Evolutionary conservation across 441 rosid species (phyloP), one percentile per base, ranked within the genome.

Genomic region (Heliophila coronopifolia): DNA sequence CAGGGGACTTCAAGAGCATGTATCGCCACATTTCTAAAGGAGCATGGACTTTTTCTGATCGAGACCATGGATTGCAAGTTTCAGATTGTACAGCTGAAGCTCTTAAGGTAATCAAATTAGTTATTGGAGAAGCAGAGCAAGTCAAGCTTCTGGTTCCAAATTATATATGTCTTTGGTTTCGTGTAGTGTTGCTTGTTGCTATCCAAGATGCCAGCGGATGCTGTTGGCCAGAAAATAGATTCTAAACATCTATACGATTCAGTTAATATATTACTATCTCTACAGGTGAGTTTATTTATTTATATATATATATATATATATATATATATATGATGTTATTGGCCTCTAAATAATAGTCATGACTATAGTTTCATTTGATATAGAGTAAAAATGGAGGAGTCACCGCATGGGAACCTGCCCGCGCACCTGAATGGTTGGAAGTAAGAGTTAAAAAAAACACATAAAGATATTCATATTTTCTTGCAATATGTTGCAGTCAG

Each of bases 1-100:
- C 79, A 0, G 81, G 76, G 8, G 61, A 80, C 52, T 80, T 69
- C 45, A 45, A 65, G 17, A 55, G 69, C 46, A 81, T 81, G 88
- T 78, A 78, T 11, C 59, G 84, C 28, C 82, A 78, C 19, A 76
- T 37, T 9, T 72, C 75, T 3, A 76, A 78, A 71, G 88, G 84
- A 11, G 67, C 74, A 9, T 78, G 82, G 82, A 73, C 86, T 31
- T 73, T 80, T 7, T 69, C 83, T 2, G 66, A 49, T 30, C 79
- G 70, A 67, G 86, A 77, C 49, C 83, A 80, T 25, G 83, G 83
- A 9, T 75, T 81, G 86, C 86, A 80, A 66, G 83, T 77, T 46
- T 80, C 81, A n/a, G 86, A 80, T 36, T 75, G 86, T 54, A 80
- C 83, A 2, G 64, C 67, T 17, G 87, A 80, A 75, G 86, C 77